Percentiles rank a stretch among this genome's conserved stretches.
Evolutionary conservation across 2,329 filamentous ascomycete species (phyloP).

Genomic region (Tothia fuscella): DNA sequence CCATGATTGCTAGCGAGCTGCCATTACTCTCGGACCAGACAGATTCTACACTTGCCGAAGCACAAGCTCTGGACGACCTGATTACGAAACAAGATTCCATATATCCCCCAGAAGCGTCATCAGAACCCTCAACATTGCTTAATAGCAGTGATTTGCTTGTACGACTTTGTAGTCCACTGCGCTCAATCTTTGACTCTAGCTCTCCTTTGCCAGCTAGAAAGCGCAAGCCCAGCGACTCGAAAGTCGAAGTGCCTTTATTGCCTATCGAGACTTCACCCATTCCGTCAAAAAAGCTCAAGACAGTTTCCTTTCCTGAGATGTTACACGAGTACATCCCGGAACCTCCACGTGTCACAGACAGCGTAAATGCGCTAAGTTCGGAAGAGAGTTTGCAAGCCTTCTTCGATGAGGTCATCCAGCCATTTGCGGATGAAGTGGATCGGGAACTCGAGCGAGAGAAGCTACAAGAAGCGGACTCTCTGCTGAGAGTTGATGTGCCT

Average conservation of each 20-base stretch:
- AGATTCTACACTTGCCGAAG: constrained; percentile 23
- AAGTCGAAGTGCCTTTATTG: constrained; percentile 36
- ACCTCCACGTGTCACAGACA: constrained; percentile 16
- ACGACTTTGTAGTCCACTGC: constrained; percentile 16
- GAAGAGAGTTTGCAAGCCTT: constrained; percentile 23
- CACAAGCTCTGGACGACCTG: constrained; percentile 21
- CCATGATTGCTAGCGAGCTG: constrained; percentile 26
- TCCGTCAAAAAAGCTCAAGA: constrained; percentile 30
- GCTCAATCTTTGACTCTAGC: constrained; percentile 11
- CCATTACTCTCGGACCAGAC: constrained; percentile 26
- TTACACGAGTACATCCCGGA: constrained; percentile 23
- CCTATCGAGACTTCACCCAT: constrained; percentile 12
- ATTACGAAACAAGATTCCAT: constrained; percentile 20
- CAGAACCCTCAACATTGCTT: constrained; percentile 14
- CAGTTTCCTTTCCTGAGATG: constrained; percentile 27
- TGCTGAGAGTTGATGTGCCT: constrained; percentile 37
- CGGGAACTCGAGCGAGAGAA: constrained; percentile 30
- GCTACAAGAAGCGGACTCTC: constrained; percentile 35
- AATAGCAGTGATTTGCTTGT: constrained; percentile 17
- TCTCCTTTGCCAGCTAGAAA: constrained; percentile 19
- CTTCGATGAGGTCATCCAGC: constrained; percentile 23
- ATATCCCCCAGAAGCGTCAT: constrained; percentile 11
- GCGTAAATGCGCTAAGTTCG: constrained; percentile 12
- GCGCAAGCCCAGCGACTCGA: constrained; percentile 26
- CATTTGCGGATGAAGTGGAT: constrained; percentile 25